Base-by-base conservation (phyloP, 1,284 basidiomycete genomes). In the Waitea zeae region DNA sequence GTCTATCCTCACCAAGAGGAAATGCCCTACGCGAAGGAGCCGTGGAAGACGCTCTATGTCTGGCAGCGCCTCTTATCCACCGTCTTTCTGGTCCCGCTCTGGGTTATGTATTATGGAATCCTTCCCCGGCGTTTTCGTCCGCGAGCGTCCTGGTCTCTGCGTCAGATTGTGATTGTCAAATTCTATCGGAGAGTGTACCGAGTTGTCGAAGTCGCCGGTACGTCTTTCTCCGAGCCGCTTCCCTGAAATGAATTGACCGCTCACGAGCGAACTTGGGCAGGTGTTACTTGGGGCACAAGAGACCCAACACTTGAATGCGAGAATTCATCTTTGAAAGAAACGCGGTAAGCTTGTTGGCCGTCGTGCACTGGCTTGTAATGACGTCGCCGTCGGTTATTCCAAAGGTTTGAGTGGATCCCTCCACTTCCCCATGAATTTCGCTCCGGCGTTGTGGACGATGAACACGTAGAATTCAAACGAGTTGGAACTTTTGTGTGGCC, bases 401-500 rank as follows among this genome's bases (percentile, higher is more conserved):
- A 7, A 7, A 47, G 57, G 11, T 68, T 67, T 38, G 55, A 57
- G 37, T 68, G 64, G 64, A 56, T 58, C 0, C 53, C 57, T 5
- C 56, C 61, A 2, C 47, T 67, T 11, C 51, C 55, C 5, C 49
- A 54, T 30, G 42, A 51, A 12, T 44, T 58, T 27, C 49, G 59
- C 13, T 57, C 54, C 0, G 64, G 64, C 3, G 50, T 66, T 26
- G 45, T 67, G 5, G 46, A 54, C 3, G 57, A 59, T 39, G 42
- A 44, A 5, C 43, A 53, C 12, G 56, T 60, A 3, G 50, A 55
- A 13, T 63, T 56, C 44, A 57, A 49, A 35, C 44, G 44, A n/a
- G 62, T 66, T 3, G 65, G 65, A 18, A 57, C 54, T 35, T 67
- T 56, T 41, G 48, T 64, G 12, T 67, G 64, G 64, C 62, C 62